Evolutionary conservation across 2,329 filamentous ascomycete species (phyloP), one percentile per base, ranked within the genome.

Genomic region (Chaetomium strumarium): DNA sequence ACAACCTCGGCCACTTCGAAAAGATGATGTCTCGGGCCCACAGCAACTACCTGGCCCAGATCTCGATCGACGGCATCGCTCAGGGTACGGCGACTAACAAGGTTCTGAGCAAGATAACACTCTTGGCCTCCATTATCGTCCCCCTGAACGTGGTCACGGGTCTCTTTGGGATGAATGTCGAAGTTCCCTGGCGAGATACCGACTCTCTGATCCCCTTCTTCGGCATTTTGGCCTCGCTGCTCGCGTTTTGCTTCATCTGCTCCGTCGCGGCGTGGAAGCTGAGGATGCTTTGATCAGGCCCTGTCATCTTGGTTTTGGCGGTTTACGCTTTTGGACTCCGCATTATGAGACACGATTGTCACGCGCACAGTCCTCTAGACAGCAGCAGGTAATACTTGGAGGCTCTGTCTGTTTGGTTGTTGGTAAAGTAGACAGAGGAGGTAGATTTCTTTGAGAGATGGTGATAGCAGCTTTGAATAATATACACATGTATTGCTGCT

Each of bases 1-100:
- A 88, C 61, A 99, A 95, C 70, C 72, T 99, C 62, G 84, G 84
- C 1, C 93, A 99, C 68, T 96, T 96, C 62, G 93, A 99, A 69
- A 97, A 97, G 77, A 96, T 99, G 79, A 79, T 99, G 46, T 91
- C 87, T 29, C 86, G 93, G 19, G 88, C 88, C 2, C 93, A 99
- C 74, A 89, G 87, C 75, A 99, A 97, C 69, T 97, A 99, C 66
- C 79, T 99, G 36, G 92, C 93, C 1, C 93, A 96, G 66, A 82
- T 97, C 57, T 92, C 87, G 37, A 91, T 97, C 62, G 90, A 95
- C 68, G 92, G 88, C 69, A 88, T 96, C 63, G 83, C 86, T 1
- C 85, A 95, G 68, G 91, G 91, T 24, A 96, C 91, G 55, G 79
- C 84, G 60, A 90, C 90, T 50, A 97, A 97, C 72, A 82, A 86